Evolutionary conservation across 202 grass and related monocot species (phyloP).

Genomic region (Zoysia matrella): DNA sequence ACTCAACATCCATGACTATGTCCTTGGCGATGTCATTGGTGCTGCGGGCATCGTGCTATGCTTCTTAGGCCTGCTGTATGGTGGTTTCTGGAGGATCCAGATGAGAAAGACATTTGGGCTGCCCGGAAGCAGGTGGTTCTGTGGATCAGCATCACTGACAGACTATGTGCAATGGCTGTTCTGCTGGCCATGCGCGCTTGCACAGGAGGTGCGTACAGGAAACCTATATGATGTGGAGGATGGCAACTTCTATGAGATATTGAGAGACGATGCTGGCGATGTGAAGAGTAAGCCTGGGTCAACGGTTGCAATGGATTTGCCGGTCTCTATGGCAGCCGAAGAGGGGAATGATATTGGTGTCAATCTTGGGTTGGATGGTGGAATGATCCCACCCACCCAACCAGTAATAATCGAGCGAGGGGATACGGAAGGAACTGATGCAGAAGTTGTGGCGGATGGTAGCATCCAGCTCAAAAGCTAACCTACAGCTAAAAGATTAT

Average conservation of each 20-base stretch:
- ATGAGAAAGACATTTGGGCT: slow-evolving; percentile 65
- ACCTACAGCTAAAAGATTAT: slow-evolving; percentile 25
- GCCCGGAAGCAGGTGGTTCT: slow-evolving; percentile 52
- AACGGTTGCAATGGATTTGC: not conserved
- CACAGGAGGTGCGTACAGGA: slow-evolving; percentile 71
- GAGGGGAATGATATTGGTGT: not conserved
- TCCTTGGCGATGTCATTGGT: slow-evolving; percentile 54
- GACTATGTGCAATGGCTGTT: slow-evolving; percentile 67
- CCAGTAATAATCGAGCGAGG: slow-evolving; percentile 50
- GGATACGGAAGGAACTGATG: slow-evolving; percentile 5
- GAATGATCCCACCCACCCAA: slow-evolving; percentile 55
- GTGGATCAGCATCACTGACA: slow-evolving; percentile 54
- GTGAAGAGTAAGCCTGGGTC: not conserved
- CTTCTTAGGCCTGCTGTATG: slow-evolving; percentile 65
- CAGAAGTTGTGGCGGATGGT: slow-evolving; percentile 15
- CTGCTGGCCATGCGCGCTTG: slow-evolving; percentile 74
- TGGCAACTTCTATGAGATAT: slow-evolving; percentile 48
- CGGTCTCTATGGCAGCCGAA: not conserved
- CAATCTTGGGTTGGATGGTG: slow-evolving; percentile 3
- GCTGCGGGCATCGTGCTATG: slow-evolving; percentile 51
- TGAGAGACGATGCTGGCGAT: slow-evolving; percentile 27
- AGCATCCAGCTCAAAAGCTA: slow-evolving; percentile 46
- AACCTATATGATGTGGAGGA: slow-evolving; percentile 60
- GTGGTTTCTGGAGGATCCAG: slow-evolving; percentile 78
- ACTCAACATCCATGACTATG: slow-evolving; percentile 56